These are phyloP conservation scores for Avena sativa DNA, from an alignment of 176 grass and related monocot species.

Conservation along the genomic window DNA sequence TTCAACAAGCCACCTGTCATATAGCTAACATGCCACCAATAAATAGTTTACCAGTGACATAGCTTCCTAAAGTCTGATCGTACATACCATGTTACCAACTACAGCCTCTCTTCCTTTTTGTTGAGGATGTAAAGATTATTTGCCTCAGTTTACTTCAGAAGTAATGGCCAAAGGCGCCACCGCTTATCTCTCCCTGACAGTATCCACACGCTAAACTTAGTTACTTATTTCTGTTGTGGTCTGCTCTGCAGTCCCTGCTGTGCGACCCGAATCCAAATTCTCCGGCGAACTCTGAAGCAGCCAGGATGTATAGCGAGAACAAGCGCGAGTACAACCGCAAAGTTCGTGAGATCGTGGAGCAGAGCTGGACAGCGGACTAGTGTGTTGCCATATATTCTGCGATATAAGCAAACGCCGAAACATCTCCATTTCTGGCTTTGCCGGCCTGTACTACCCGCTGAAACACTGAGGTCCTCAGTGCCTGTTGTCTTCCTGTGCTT, in stretches of 20 bases:
- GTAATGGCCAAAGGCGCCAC: neutral
- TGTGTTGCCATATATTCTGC: slow-evolving; percentile 19
- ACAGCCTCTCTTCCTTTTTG: neutral
- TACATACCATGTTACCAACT: neutral
- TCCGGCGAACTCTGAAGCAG: slow-evolving; percentile 91
- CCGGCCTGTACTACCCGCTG: slow-evolving; percentile 29
- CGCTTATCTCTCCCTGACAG: neutral
- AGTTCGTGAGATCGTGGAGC: slow-evolving; percentile 83
- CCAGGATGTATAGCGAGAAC: slow-evolving; percentile 87
- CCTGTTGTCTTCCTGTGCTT: slow-evolving; percentile 39
- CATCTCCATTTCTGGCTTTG: slow-evolving; percentile 44
- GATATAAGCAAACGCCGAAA: slow-evolving; percentile 44
- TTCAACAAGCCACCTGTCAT: slow-evolving; percentile 18
- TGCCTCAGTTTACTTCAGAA: neutral
- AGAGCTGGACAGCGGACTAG: slow-evolving; percentile 94
- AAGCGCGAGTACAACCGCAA: slow-evolving; percentile 94
- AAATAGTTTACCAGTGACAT: neutral
- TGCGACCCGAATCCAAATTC: slow-evolving; percentile 96
- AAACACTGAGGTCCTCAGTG: slow-evolving; percentile 25
- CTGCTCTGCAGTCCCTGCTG: slow-evolving; percentile 72
- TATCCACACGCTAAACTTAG: neutral
- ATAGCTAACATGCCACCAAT: slow-evolving; percentile 20
- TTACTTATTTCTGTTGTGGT: slow-evolving; percentile 17
- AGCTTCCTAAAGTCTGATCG: neutral
- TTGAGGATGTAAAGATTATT: neutral